Conservation (phyloP, 805 yeast species). For the Candida nanaspora region DNA sequence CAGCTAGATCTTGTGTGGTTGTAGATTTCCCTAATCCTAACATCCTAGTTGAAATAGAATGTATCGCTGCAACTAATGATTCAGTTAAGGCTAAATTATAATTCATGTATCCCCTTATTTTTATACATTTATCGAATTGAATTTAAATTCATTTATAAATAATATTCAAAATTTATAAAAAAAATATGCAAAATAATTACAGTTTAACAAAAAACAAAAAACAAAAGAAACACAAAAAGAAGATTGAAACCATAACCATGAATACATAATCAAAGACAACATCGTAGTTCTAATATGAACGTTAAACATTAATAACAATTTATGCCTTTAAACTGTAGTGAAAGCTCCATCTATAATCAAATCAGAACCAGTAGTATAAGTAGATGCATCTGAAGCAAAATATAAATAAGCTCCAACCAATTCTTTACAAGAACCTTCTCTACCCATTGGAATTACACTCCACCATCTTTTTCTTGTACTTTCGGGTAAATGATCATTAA, state of each 20-base stretch:
- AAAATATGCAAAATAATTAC: neutral
- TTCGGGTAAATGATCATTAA: constrained; percentile 23
- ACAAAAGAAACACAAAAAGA: too few species aligned
- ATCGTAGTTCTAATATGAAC: too few species aligned
- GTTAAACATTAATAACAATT: too few species aligned
- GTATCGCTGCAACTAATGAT: constrained; percentile 17
- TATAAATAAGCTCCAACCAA: constrained; percentile 47
- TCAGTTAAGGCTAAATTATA: constrained; percentile 1
- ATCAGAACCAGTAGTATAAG: constrained; percentile 43
- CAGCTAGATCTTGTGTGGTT: constrained; percentile 49
- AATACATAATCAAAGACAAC: too few species aligned
- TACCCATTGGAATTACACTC: constrained; percentile 33
- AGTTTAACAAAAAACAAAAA: neutral
- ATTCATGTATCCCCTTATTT: too few species aligned
- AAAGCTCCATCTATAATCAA: constrained; percentile 46
- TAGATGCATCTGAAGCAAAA: constrained; percentile 45
- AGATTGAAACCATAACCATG: too few species aligned
- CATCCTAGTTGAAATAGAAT: constrained; percentile 45
- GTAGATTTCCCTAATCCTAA: constrained; percentile 44
- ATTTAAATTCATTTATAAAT: neutral
- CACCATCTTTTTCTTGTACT: constrained; percentile 23
- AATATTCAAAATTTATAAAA: neutral
- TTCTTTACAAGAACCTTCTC: constrained; percentile 42
- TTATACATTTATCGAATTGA: too few species aligned
- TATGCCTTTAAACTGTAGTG: constrained; percentile 28